phyloP scores from a whole-genome alignment of 169 alveolate genomes.

The Miamiensis avidus region DNA sequence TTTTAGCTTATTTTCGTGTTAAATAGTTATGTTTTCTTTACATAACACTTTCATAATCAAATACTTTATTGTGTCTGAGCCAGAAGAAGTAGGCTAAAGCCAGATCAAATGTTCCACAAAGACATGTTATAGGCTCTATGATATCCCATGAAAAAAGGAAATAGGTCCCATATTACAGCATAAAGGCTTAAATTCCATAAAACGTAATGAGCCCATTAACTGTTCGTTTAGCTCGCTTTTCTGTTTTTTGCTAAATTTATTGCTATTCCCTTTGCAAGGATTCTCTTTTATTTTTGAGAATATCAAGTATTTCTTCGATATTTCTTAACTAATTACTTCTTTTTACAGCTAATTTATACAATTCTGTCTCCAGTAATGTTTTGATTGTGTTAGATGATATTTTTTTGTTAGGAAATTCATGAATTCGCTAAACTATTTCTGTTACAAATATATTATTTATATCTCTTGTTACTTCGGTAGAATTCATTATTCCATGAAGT shows the following conservation, averaged over 20 bases:
- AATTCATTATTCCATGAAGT: background rate
- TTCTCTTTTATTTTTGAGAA: background rate
- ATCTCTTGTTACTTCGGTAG: background rate
- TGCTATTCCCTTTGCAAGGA: background rate
- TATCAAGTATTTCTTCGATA: background rate
- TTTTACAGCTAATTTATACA: background rate
- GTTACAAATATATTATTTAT: too few species aligned
- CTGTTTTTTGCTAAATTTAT: background rate
- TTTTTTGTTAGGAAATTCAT: too few species aligned
- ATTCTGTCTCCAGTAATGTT: background rate
- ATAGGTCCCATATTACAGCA: conserved; percentile 67
- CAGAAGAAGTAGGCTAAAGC: conserved; percentile 60
- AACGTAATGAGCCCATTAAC: background rate
- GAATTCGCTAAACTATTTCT: background rate
- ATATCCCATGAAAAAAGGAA: conserved; percentile 68
- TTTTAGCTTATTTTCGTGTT: too few species aligned
- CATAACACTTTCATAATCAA: conserved; percentile 27
- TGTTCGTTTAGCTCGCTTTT: background rate
- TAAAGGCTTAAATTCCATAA: conserved; percentile 4
- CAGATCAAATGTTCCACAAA: conserved; percentile 60
- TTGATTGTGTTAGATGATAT: background rate
- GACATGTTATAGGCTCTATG: conserved; percentile 76
- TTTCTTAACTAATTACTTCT: background rate
- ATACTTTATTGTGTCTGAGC: conserved; percentile 15
- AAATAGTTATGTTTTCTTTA: background rate